Base-by-base conservation (phyloP, 768 basidiomycete species). In the Multifurca ochricompacta region DNA sequence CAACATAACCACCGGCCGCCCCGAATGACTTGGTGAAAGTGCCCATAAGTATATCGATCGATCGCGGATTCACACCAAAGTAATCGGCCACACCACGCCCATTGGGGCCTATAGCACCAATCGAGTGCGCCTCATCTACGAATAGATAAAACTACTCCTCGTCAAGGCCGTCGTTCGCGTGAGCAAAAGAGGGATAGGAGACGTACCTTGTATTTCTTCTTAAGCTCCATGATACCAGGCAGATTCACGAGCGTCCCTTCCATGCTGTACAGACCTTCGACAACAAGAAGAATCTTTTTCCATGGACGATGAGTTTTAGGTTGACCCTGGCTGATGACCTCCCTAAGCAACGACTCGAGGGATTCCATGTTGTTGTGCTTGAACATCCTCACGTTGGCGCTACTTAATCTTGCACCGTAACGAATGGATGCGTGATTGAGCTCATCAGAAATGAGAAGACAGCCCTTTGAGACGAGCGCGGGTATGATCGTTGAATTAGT, bases 211-310 rank as follows among this genome's bases (percentile, higher is more conserved):
- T 96, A 98, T 66, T 84, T 87, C 68, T 85, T 77, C 76, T 96
- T 98, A 48, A 99, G 76, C 60, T 87, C 86, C 53, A 98, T 62
- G 51, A 99, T 73, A 11, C 64, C 74, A 3, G 94, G 96, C 39
- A 99, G 65, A 67, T 97, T 82, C 32, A 87, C 82, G 60, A 98
- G 63, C 8, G 90, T 93, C n/a, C 96, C 96, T 71, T 98, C 96
- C 96, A 99, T 99, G 58, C 89, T 92, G 72, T 91, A 98, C 40
- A 99, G 69, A 3, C 96, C 96, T 67, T 99, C 96, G 11, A 98
- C 91, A 51, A 96, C 81, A 40, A 99, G 60, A 35, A 99, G 69
- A 57, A 99, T 98, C 75, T 95, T 97, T 75, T 95, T 96, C 96
- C 96, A 98, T 11, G 95, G 95, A n/a, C 96, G 72, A 64, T 98